Evolutionary conservation across 305 asterid species (phyloP), one percentile per base, ranked within the genome.

Genomic region (Andrographis paniculata): DNA sequence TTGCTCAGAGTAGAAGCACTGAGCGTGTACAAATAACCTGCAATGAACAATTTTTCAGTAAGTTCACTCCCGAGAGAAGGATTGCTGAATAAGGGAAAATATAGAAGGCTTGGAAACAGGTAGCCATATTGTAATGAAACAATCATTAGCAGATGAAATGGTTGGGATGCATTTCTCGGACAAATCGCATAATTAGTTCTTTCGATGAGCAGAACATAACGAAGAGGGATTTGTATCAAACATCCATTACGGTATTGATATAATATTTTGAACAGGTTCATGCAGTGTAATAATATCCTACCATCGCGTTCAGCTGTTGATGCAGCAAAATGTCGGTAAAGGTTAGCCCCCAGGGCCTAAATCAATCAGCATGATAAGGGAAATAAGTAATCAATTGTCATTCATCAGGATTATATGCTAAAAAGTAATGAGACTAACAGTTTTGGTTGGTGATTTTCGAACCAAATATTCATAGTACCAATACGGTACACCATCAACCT

Each of bases 271-370:
- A n/a, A n/a, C n/a, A n/a, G 30, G 30, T 24, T 24, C 30, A 3
- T 33, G 4, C 12, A 33, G 12, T 6, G 38, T 9, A 33, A 37
- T 23, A 13, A 22, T 20, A 60, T 43, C 77, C 33, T 82, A 89
- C 98, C 98, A 50, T 89, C 96, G 49, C 96, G 87, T 70, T 76
- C 84, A 48, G 84, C 87, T 42, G 98, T 82, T 48, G 94, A 77
- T 66, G 96, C 75, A 37, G 80, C 86, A 64, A 73, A 85, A 61
- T 82, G 95, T 20, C 98, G 76, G 64, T 70, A 89, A 33, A 72
- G 78, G 77, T 78, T 89, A 36, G 95, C 24, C 45, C 71, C 91
- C 54, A 57, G 79, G 60, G 74, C 76, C 95, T 85, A 92, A 67
- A 71, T 50, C 58, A 58, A 58, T 51, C 64, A 61, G 53, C 59